phyloP scores from a whole-genome alignment of 495 filamentous ascomycete species.

The Aspergillus ellipticus region DNA sequence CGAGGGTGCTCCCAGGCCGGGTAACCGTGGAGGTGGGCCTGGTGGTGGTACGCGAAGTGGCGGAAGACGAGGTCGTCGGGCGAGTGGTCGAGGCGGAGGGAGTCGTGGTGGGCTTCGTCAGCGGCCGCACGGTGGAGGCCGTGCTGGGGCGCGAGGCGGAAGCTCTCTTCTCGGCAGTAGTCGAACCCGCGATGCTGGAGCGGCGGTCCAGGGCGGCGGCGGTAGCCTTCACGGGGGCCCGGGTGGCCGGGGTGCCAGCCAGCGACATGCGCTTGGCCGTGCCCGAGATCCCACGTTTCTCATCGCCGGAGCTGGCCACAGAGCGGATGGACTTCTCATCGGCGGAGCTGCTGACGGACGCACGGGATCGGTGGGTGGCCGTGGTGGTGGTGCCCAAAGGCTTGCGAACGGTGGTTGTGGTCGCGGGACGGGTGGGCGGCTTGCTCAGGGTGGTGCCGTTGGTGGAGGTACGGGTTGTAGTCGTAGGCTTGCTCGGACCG shows the following conservation, averaged over 20 bases:
- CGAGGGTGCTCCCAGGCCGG: constrained; percentile 20
- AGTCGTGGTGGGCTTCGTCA: constrained; percentile 20
- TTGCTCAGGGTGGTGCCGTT: constrained; percentile 38
- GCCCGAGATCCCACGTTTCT: constrained; percentile 41
- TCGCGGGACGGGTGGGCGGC: constrained; percentile 41
- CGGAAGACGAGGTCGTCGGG: constrained; percentile 24
- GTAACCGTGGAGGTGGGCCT: constrained; percentile 22
- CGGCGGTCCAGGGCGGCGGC: constrained; percentile 38
- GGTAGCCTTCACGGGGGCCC: constrained; percentile 34
- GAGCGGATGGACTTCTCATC: constrained; percentile 42
- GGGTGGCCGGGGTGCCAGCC: constrained; percentile 32
- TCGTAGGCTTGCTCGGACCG: constrained; percentile 26
- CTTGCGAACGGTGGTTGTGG: constrained; percentile 37
- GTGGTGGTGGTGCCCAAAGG: constrained; percentile 37
- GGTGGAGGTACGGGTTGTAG: constrained; percentile 27
- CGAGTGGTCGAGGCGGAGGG: constrained; percentile 24
- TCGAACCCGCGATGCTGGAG: constrained; percentile 38
- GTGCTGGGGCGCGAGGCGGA: constrained; percentile 26
- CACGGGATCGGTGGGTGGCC: constrained; percentile 41
- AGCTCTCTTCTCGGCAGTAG: constrained; percentile 31
- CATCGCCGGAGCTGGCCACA: constrained; percentile 44
- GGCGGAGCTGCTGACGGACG: constrained; percentile 46
- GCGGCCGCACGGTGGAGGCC: constrained; percentile 25
- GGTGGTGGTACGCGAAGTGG: constrained; percentile 27
- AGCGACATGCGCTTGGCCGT: constrained; percentile 47